Evolutionary conservation across 345 rosid species (phyloP).

Genomic region (Aegle marmelos): DNA sequence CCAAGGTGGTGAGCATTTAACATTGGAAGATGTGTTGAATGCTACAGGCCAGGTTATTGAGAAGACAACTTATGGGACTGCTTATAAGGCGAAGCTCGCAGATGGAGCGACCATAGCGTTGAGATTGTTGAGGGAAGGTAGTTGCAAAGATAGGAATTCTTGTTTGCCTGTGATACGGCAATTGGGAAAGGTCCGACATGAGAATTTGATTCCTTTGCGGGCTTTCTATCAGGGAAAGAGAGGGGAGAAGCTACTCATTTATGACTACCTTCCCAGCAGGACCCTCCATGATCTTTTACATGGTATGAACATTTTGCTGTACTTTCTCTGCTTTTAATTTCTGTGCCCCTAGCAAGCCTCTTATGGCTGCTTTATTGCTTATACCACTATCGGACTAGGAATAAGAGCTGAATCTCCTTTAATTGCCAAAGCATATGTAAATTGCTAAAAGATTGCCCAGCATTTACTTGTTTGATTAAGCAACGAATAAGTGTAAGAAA

Average conservation of each 20-base stretch:
- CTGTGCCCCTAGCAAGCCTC: not conserved
- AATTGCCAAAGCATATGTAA: not conserved
- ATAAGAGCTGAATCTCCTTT: not conserved
- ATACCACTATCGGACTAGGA: not conserved
- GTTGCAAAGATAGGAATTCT: conserved; percentile 77
- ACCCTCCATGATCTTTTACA: conserved; percentile 82
- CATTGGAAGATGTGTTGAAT: conserved; percentile 87
- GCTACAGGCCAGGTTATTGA: conserved; percentile 98
- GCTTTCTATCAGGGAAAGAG: conserved; percentile 98
- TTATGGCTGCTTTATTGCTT: not conserved
- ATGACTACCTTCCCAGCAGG: conserved; percentile 84
- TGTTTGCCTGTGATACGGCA: conserved; percentile 78
- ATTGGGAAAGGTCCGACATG: conserved; percentile 78
- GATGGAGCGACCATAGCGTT: conserved; percentile 95
- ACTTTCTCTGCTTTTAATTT: conserved; percentile 3
- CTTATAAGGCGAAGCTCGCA: conserved; percentile 89
- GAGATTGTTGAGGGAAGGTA: conserved; percentile 92
- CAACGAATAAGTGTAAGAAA: not conserved
- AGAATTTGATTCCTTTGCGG: conserved; percentile 85
- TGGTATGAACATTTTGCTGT: conserved; percentile 41
- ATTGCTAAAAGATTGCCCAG: not conserved
- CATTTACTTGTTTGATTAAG: not conserved
- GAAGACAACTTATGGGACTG: conserved; percentile 92
- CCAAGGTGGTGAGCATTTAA: conserved; percentile 96
- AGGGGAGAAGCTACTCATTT: conserved; percentile 96